A percentile compares a stretch with the other conserved stretches of the same genome.
phyloP scores from a whole-genome alignment of 1,284 basidiomycete species.

The Pseudozyma flocculosa region DNA sequence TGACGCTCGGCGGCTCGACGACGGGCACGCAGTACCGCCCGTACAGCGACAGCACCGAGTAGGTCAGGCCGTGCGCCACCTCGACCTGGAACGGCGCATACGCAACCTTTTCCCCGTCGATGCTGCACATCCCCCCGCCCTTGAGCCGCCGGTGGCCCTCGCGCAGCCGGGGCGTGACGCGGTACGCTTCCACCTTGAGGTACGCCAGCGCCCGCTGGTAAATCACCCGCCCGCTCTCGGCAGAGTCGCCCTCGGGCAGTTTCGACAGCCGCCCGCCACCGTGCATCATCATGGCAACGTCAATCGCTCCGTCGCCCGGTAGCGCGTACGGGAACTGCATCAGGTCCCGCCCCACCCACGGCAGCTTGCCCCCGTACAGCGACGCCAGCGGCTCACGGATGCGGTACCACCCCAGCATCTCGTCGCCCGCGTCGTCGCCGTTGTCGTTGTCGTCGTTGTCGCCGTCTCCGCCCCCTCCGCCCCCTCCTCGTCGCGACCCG shows the following conservation, averaged over 20 bases:
- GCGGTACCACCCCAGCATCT: conserved; percentile 26
- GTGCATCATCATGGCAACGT: conserved; percentile 44
- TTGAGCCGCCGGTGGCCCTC: conserved; percentile 38
- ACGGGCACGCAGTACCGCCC: conserved; percentile 29
- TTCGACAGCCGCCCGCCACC: conserved; percentile 42
- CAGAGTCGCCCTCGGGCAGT: conserved; percentile 34
- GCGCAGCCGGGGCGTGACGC: conserved; percentile 43
- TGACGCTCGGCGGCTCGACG: conserved; percentile 19
- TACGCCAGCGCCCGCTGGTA: conserved; percentile 45
- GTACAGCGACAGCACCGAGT: conserved; percentile 31
- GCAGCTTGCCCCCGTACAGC: conserved; percentile 54
- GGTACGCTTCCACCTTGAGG: conserved; percentile 50
- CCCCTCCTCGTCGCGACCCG: too few relatives aligned
- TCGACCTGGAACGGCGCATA: conserved; percentile 82
- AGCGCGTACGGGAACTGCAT: conserved; percentile 54
- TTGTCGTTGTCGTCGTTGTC: not conserved
- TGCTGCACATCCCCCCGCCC: conserved; percentile 41
- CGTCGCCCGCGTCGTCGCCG: not conserved
- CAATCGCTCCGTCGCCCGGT: conserved; percentile 46
- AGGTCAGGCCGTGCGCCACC: conserved; percentile 59
- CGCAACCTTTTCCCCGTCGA: conserved; percentile 82
- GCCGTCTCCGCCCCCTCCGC: conserved; percentile 2
- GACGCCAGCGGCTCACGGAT: conserved; percentile 37
- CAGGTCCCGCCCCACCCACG: conserved; percentile 50
- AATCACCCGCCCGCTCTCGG: conserved; percentile 44